A percentile compares a stretch with the other conserved stretches of the same genome.
Evolutionary conservation across 805 yeast species (phyloP).

Genomic region (Barnettozyma sucrosica): DNA sequence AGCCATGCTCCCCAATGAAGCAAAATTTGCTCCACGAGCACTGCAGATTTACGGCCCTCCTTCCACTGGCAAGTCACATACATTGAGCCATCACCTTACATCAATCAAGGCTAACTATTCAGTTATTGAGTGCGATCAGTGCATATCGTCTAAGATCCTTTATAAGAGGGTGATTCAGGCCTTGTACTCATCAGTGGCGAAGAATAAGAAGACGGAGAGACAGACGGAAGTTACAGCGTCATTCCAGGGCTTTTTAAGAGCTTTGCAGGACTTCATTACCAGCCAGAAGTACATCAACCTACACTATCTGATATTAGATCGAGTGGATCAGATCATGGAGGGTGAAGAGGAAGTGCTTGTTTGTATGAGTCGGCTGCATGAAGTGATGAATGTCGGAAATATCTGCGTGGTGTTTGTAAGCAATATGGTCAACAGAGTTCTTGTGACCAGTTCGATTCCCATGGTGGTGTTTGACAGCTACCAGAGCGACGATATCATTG

Average conservation of each 20-base stretch:
- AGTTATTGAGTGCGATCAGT: constrained; percentile 23
- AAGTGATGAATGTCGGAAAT: constrained; percentile 13
- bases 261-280: constrained; percentile 12
- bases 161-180: constrained; percentile 17
- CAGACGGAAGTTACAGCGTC: constrained; percentile 13
- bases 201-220: constrained; percentile 3
- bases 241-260: constrained; percentile 21
- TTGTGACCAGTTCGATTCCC: constrained; percentile 19
- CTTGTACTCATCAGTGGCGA: constrained; percentile 7
- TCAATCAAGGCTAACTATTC: constrained; percentile 10
- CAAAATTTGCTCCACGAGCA: constrained; percentile 6
- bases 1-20: constrained; percentile 13
- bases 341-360: constrained; percentile 13
- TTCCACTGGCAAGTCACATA: constrained; percentile 22
- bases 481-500: constrained; percentile 10
- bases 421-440: constrained; percentile 12
- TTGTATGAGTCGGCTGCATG: constrained; percentile 19
- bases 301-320: constrained; percentile 23
- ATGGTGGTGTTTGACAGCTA: constrained; percentile 18
- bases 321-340: constrained; percentile 23
- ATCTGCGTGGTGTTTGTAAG: constrained; percentile 20
- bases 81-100: constrained; percentile 11
- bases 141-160: constrained; percentile 21
- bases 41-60: constrained; percentile 18
- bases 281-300: constrained; percentile 7